Conservation (phyloP, 2,329 filamentous ascomycete genomes). For the Ophiostoma australiae region DNA sequence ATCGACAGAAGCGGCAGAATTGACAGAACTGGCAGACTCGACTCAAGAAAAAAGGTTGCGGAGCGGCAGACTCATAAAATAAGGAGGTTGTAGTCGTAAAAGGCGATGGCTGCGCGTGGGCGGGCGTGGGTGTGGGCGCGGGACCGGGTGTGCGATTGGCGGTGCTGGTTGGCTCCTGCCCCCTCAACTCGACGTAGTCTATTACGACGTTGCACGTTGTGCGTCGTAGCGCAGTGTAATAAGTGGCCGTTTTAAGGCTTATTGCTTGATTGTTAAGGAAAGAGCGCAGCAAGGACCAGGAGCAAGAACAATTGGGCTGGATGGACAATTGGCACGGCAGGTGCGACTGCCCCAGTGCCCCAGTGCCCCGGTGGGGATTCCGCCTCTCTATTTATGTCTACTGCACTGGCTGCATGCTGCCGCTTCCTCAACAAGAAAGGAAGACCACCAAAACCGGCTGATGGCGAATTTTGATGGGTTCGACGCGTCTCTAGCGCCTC, state of each 20-base stretch:
- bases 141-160: conserved; percentile 20
- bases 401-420: too few species aligned
- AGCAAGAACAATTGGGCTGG: not conserved
- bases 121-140: conserved; percentile 1
- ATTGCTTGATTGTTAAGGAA: not conserved
- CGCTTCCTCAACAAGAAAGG: conserved; percentile 11
- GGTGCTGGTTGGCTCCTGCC: conserved; percentile 20
- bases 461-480: conserved; percentile 13
- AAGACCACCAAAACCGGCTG: conserved; percentile 16
- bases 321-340: not conserved
- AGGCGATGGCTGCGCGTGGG: conserved; percentile 20
- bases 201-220: conserved; percentile 17
- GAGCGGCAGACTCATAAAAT: conserved; percentile 17
- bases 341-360: conserved; percentile 1
- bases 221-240: not conserved
- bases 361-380: not conserved
- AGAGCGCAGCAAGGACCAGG: too few species aligned
- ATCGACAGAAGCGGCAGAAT: not conserved
- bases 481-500: too few species aligned
- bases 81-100: conserved; percentile 23
- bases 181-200: conserved; percentile 8
- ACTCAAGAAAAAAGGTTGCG: not conserved
- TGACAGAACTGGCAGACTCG: not conserved
- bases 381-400: conserved; percentile 1
- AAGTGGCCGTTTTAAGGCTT: not conserved